phyloP scores from a whole-genome alignment of 2,329 filamentous ascomycete species.

The Tolypocladium pustulatum region DNA sequence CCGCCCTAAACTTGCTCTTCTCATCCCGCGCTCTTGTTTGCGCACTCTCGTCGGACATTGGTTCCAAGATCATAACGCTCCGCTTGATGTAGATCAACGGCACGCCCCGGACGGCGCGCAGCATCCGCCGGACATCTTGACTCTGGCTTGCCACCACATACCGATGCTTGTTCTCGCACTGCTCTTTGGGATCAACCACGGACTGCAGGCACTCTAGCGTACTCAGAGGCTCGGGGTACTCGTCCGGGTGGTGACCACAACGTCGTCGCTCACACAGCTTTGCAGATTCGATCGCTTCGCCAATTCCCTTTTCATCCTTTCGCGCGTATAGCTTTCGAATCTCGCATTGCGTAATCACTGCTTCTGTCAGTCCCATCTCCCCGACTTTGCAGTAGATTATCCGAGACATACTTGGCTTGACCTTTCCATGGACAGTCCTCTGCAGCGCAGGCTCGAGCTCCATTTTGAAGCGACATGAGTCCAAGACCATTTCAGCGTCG shows the following conservation, averaged over 20 bases:
- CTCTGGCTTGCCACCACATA: conserved; percentile 73
- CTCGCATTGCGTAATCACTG: conserved; percentile 72
- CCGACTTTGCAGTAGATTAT: background rate
- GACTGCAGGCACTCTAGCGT: conserved; percentile 59
- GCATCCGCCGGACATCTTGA: conserved; percentile 46
- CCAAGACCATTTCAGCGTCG: conserved; percentile 74
- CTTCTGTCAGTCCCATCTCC: conserved; percentile 11
- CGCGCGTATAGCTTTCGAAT: conserved; percentile 68
- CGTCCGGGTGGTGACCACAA: conserved; percentile 66
- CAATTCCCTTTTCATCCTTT: conserved; percentile 40
- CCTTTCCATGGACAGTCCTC: conserved; percentile 74
- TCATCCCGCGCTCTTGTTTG: conserved; percentile 58
- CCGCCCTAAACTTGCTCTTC: conserved; percentile 61
- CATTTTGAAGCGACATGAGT: conserved; percentile 80
- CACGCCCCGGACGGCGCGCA: conserved; percentile 60
- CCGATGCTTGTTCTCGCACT: conserved; percentile 62
- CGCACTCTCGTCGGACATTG: conserved; percentile 60
- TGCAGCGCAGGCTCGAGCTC: conserved; percentile 68
- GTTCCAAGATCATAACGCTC: conserved; percentile 62
- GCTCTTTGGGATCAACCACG: conserved; percentile 70
- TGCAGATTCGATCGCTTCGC: conserved; percentile 59
- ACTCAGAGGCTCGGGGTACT: conserved; percentile 60
- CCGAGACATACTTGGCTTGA: conserved; percentile 60
- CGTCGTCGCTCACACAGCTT: conserved; percentile 67
- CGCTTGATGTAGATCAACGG: conserved; percentile 70